A percentile compares a stretch with the other conserved stretches of the same genome.
Evolutionary conservation across 768 basidiomycete genomes (phyloP).

Genomic region (Termitomyces sp.): DNA sequence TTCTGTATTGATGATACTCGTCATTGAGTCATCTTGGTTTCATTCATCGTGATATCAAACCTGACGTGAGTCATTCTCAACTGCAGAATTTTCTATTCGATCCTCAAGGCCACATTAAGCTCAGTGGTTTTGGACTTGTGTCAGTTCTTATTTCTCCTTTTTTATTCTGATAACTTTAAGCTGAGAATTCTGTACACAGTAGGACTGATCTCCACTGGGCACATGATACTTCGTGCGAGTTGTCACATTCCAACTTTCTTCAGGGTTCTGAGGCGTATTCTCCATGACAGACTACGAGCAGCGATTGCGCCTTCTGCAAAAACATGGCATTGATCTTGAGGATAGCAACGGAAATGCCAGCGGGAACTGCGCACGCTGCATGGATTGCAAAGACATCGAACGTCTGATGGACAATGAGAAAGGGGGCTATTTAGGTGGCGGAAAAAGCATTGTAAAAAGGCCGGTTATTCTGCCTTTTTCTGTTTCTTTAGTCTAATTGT

Average conservation of each 20-base stretch:
- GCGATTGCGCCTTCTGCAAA: conserved; percentile 78
- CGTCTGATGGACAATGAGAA: conserved; percentile 78
- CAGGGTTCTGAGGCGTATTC: conserved; percentile 5
- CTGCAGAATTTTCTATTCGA: conserved; percentile 91
- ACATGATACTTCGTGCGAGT: conserved; percentile 85
- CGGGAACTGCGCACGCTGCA: conserved; percentile 67
- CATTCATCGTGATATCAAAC: conserved; percentile 97
- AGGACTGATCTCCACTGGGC: conserved; percentile 96
- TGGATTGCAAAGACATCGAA: conserved; percentile 81
- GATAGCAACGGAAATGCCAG: conserved; percentile 62
- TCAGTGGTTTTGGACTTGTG: conserved; percentile 95
- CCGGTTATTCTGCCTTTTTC: conserved; percentile 30
- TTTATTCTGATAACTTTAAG: not conserved
- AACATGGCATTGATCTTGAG: conserved; percentile 93
- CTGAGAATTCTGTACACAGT: conserved; percentile 6
- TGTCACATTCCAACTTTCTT: conserved; percentile 7
- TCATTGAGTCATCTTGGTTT: conserved; percentile 92
- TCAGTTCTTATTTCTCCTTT: conserved; percentile 40
- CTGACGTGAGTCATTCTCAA: conserved; percentile 55
- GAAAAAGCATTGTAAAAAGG: conserved; percentile 88
- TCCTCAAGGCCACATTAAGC: conserved; percentile 86
- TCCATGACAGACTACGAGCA: conserved; percentile 82
- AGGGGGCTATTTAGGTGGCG: conserved; percentile 92
- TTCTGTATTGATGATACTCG: conserved; percentile 75
- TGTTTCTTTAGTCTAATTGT: conserved; percentile 17